phyloP scores from a whole-genome alignment of 768 basidiomycete species.

The Rhizopogon rudus region DNA sequence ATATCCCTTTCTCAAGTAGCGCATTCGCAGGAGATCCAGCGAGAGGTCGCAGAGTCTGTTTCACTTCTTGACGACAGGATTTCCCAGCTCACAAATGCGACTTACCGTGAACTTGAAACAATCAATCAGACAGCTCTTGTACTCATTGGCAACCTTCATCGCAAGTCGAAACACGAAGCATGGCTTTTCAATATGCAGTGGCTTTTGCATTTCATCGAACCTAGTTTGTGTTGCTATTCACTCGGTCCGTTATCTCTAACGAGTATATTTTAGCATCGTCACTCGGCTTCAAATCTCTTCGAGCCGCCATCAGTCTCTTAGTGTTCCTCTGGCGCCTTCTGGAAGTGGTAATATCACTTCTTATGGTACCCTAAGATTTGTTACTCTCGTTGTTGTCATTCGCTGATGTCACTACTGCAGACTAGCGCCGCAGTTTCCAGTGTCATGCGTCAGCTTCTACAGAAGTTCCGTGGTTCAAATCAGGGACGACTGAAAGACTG shows the following conservation, averaged over 20 bases:
- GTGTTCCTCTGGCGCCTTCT: slow-evolving; percentile 25
- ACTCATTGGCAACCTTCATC: slow-evolving; percentile 16
- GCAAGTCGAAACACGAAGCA: neutral
- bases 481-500: neutral
- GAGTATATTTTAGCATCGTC: neutral
- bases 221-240: slow-evolving; percentile 14
- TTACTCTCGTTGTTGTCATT: neutral
- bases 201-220: slow-evolving; percentile 20
- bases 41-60: slow-evolving; percentile 31
- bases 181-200: slow-evolving; percentile 1
- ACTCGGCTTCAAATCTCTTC: slow-evolving; percentile 24
- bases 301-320: slow-evolving; percentile 18
- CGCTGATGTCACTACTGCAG: slow-evolving; percentile 16
- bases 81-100: slow-evolving; percentile 31
- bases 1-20: slow-evolving; percentile 26
- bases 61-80: slow-evolving; percentile 31
- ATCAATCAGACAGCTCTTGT: slow-evolving; percentile 40
- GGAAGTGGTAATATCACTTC: slow-evolving; percentile 30
- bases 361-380: slow-evolving; percentile 33
- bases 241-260: neutral
- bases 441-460: slow-evolving; percentile 18
- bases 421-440: slow-evolving; percentile 31
- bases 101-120: slow-evolving; percentile 39
- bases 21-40: slow-evolving; percentile 31
- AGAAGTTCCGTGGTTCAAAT: neutral